These are phyloP conservation scores for Mycena sp. DNA, from an alignment of 1,284 basidiomycete species.

Conservation along the genomic window DNA sequence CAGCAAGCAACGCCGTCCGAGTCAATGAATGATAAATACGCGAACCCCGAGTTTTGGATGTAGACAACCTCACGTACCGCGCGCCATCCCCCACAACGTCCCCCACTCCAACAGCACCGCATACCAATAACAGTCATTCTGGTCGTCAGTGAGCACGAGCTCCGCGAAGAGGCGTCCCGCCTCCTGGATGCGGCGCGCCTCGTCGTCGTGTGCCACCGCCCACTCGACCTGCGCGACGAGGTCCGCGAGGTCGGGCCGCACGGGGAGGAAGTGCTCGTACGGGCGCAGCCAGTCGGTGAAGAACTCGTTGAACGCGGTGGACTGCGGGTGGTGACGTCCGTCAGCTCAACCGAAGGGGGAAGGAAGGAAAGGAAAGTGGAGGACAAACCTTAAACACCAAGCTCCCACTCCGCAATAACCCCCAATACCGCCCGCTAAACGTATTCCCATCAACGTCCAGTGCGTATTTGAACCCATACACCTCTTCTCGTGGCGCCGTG, in stretches of 20 bases:
- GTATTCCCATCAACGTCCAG: conserved; percentile 14
- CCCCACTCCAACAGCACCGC: conserved; percentile 31
- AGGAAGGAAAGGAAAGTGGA: neutral
- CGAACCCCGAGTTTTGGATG: too few species aligned
- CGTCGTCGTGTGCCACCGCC: conserved; percentile 27
- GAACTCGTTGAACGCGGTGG: neutral
- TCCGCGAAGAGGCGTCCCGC: conserved; percentile 26
- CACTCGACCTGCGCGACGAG: conserved; percentile 33
- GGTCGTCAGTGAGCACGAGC: conserved; percentile 27
- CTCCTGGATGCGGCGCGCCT: conserved; percentile 29
- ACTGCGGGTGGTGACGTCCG: too few species aligned
- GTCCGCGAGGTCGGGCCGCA: conserved; percentile 31
- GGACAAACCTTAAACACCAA: conserved; percentile 6
- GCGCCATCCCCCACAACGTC: too few species aligned
- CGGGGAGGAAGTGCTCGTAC: conserved; percentile 31
- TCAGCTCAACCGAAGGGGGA: neutral
- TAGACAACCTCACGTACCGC: too few species aligned
- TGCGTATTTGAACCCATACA: conserved; percentile 1
- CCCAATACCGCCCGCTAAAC: neutral
- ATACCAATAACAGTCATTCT: conserved; percentile 32
- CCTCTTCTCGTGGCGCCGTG: neutral
- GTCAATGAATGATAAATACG: too few species aligned
- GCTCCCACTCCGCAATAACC: neutral
- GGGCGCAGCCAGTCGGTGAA: conserved; percentile 32
- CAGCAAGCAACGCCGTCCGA: too few species aligned